Conservation (phyloP, 1,284 basidiomycete genomes). For the Trametes hirsuta region DNA sequence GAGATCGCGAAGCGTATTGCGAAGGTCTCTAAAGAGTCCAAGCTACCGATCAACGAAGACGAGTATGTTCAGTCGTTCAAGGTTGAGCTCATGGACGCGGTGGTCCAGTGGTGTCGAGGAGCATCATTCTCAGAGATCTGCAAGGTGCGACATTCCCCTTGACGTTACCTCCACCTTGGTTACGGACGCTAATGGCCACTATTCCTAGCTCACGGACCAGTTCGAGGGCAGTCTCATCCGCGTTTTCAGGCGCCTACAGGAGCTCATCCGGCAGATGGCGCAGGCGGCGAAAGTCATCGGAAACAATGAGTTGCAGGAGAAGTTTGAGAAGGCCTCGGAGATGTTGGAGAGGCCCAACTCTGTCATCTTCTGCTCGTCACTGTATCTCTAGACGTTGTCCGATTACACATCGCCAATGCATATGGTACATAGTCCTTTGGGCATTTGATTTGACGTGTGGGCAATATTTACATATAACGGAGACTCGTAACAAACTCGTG, state of each 20-base stretch:
- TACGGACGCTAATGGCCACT: not conserved
- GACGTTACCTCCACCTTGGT: not conserved
- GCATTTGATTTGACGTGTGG: slow-evolving; percentile 16
- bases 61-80: slow-evolving; percentile 98
- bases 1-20: slow-evolving; percentile 95
- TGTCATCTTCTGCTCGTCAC: slow-evolving; percentile 91
- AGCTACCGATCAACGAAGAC: slow-evolving; percentile 88
- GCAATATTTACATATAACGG: not conserved
- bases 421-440: not conserved
- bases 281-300: slow-evolving; percentile 96
- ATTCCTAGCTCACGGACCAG: slow-evolving; percentile 83
- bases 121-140: slow-evolving; percentile 96
- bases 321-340: slow-evolving; percentile 86
- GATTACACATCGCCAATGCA: not conserved
- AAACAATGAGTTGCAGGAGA: slow-evolving; percentile 89
- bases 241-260: slow-evolving; percentile 91
- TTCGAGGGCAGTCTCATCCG: slow-evolving; percentile 96
- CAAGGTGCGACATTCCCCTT: slow-evolving; percentile 62
- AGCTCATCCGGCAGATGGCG: slow-evolving; percentile 94
- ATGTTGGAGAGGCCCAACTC: slow-evolving; percentile 92
- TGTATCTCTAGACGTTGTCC: slow-evolving; percentile 61
- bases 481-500: not conserved
- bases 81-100: slow-evolving; percentile 97
- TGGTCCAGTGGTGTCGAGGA: slow-evolving; percentile 96
- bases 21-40: slow-evolving; percentile 93